A percentile compares a stretch with the other conserved stretches of the same genome.
These are phyloP conservation scores for Candida vaughaniae DNA, from an alignment of 805 yeast genomes.

Conservation along the genomic window DNA sequence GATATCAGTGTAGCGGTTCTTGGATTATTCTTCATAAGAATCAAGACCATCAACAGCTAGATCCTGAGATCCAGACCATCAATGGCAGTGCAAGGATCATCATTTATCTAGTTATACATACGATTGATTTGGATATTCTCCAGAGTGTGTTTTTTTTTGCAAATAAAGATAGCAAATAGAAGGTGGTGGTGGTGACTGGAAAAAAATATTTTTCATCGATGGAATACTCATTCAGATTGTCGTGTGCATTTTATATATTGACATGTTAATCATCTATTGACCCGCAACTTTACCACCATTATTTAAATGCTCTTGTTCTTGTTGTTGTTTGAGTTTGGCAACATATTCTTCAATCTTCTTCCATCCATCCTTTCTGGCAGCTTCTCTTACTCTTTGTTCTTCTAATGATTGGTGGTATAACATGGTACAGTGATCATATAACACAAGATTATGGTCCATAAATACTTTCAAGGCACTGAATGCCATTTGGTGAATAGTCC, in stretches of 20 bases:
- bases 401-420: constrained; percentile 77
- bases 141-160: too few relatives aligned
- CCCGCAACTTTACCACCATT: constrained; percentile 11
- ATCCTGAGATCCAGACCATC: constrained; percentile 9
- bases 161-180: too few relatives aligned
- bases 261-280: constrained; percentile 5
- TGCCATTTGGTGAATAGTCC: constrained; percentile 88
- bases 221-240: too few relatives aligned
- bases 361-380: constrained; percentile 69
- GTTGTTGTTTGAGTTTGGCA: constrained; percentile 2
- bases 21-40: constrained; percentile 18
- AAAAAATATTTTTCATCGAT: too few relatives aligned
- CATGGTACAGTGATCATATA: constrained; percentile 91
- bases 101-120: constrained; percentile 13
- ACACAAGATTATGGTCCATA: constrained; percentile 86
- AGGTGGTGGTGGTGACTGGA: too few relatives aligned
- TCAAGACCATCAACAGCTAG: too few relatives aligned
- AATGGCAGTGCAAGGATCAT: constrained; percentile 23
- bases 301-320: constrained; percentile 2
- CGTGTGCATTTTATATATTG: neutral
- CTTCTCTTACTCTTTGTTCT: constrained; percentile 65
- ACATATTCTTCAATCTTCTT: constrained; percentile 52
- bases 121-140: neutral
- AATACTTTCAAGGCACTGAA: constrained; percentile 88
- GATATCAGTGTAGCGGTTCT: constrained; percentile 38